Conservation (phyloP, 805 yeast genomes). For the Wickerhamiella spandovensis region DNA sequence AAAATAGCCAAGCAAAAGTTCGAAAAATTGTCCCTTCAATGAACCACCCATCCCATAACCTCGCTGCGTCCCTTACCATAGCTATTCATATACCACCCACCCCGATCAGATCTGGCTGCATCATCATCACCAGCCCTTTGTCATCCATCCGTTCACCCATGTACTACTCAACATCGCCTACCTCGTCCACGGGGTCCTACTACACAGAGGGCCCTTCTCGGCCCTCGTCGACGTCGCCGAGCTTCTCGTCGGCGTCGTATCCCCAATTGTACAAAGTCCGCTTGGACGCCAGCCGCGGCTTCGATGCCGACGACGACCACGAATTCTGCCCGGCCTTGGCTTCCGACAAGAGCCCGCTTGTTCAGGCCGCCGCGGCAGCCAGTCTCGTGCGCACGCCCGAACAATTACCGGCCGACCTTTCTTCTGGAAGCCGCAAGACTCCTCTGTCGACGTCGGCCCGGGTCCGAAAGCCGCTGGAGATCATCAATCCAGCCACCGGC, state of each 20-base stretch:
- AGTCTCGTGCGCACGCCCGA: neutral
- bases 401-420: neutral
- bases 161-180: constrained; percentile 12
- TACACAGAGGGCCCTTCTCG: constrained; percentile 10
- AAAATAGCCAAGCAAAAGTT: no score
- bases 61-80: no score
- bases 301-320: constrained; percentile 56
- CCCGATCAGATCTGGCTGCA: neutral
- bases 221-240: constrained; percentile 23
- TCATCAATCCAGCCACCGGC: constrained; percentile 20
- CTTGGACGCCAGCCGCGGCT: constrained; percentile 44
- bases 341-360: constrained; percentile 1
- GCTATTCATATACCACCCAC: no score
- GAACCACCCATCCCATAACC: no score
- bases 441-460: constrained; percentile 8
- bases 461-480: constrained; percentile 14
- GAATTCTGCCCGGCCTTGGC: constrained; percentile 48
- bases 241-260: constrained; percentile 17
- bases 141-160: neutral
- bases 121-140: neutral
- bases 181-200: constrained; percentile 6
- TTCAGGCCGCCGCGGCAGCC: constrained; percentile 2
- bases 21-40: no score
- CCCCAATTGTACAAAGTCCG: constrained; percentile 14
- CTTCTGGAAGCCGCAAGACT: neutral